Evolutionary conservation across 352 stramenopile species (phyloP).

Genomic region (Phytophthora tentaculata): DNA sequence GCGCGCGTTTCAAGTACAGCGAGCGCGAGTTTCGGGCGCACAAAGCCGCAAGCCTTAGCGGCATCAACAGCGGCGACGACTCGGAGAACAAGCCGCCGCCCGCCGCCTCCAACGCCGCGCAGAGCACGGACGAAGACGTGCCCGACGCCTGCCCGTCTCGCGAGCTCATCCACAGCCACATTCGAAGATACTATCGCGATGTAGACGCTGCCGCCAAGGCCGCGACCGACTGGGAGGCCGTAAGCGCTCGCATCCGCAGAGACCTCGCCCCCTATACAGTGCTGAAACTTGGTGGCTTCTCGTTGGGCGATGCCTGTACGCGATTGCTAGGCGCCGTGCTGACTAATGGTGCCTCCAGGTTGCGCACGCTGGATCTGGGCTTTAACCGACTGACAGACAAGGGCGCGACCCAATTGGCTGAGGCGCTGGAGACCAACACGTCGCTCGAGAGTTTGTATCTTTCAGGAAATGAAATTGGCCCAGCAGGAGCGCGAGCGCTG

Average conservation of each 20-base stretch:
- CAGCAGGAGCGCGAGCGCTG: slow-evolving; percentile 51
- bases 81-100: slow-evolving; percentile 41
- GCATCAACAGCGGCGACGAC: slow-evolving; percentile 25
- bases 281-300: slow-evolving; percentile 84
- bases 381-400: slow-evolving; percentile 85
- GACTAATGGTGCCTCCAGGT: slow-evolving; percentile 34
- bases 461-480: slow-evolving; percentile 84
- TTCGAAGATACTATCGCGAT: slow-evolving; percentile 61
- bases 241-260: slow-evolving; percentile 55
- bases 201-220: slow-evolving; percentile 33
- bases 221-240: slow-evolving; percentile 38
- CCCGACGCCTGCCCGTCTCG: slow-evolving; percentile 50
- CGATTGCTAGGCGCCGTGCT: slow-evolving; percentile 68
- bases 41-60: slow-evolving; percentile 16
- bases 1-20: slow-evolving; percentile 78
- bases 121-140: slow-evolving; percentile 8
- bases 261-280: slow-evolving; percentile 67
- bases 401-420: slow-evolving; percentile 60
- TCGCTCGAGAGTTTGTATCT: slow-evolving; percentile 80
- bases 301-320: slow-evolving; percentile 68
- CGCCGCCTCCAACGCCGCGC: not conserved
- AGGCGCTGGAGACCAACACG: slow-evolving; percentile 62
- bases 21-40: slow-evolving; percentile 43
- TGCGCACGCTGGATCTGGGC: slow-evolving; percentile 75
- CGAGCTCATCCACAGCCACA: slow-evolving; percentile 68